Evolutionary conservation across 202 grass and related monocot species (phyloP), one percentile per base, ranked within the genome.

Genomic region (Panicum hallii): DNA sequence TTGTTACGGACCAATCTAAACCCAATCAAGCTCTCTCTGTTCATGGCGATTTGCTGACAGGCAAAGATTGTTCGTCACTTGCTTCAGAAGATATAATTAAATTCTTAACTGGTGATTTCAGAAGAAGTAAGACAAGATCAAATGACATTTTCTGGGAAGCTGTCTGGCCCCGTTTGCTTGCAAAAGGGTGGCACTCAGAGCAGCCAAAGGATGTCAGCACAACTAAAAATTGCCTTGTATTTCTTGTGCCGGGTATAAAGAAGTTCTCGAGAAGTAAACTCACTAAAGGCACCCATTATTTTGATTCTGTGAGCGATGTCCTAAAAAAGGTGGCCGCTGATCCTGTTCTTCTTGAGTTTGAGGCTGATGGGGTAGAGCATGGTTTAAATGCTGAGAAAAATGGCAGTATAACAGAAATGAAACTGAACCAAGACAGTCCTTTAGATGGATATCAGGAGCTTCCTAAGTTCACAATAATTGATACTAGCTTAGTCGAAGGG

Each of bases 111-210:
- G 97, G 97, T 85, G 93, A 91, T 91, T 97, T 94, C 72, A 92
- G 97, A 78, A 82, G 89, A 90, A 99, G 97, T 81, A 99, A 99
- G 74, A 88, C 93, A 81, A 89, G 76, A 79, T 91, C 94, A 67
- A 97, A 99, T 67, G 92, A 99, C 89, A 83, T 99, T 73, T 99
- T 99, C 68, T 99, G 93, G 93, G 97, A 99, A 91, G 93, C 92
- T 44, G 82, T 99, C 40, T 99, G 97, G 93, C 97, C 93, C 15
- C 93, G 97, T 74, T 89, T 99, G 74, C 89, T 97, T 82, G 97
- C 90, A 70, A 93, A 85, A 81, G 97, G 97, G 8, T 99, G 97
- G 97, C 97, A 94, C 54, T 99, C 97, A 67, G 93, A 99, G 82
- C 91, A 96, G 86, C 91, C 96, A 53, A 87, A 92, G 63, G 93